Evolutionary conservation across 208 protist genomes (phyloP).

Genomic region (Acanthamoeba triangularis): DNA sequence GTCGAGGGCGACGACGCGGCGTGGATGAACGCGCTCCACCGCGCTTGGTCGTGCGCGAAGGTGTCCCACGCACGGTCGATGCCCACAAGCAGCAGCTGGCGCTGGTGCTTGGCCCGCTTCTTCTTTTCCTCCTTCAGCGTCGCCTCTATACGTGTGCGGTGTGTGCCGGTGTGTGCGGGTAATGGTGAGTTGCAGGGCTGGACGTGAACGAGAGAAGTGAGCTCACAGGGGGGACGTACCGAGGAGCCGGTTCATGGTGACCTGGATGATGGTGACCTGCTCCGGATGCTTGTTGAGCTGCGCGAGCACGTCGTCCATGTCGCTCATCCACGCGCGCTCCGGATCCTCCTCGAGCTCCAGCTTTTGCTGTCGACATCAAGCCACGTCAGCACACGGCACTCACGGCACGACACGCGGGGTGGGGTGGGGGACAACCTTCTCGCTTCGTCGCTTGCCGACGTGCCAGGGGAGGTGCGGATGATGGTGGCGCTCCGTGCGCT

Average conservation of each 20-base stretch:
- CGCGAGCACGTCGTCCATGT: slow-evolving; percentile 20
- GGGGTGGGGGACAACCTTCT: background rate
- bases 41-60: background rate
- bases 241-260: background rate
- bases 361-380: background rate
- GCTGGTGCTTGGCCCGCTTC: slow-evolving; percentile 3
- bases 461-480: background rate
- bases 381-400: background rate
- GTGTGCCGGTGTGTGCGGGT: background rate
- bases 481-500: background rate
- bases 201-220: background rate
- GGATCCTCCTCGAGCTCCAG: slow-evolving; percentile 17
- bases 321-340: slow-evolving; percentile 36
- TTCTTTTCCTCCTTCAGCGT: background rate
- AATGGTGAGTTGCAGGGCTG: background rate
- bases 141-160: background rate
- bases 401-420: background rate
- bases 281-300: slow-evolving; percentile 7
- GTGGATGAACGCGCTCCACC: background rate
- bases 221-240: background rate
- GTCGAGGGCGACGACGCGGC: background rate
- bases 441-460: background rate
- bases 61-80: background rate
- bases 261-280: slow-evolving; percentile 29
- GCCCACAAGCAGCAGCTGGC: background rate